Evolutionary conservation across 2,329 filamentous ascomycete species (phyloP), one percentile per base, ranked within the genome.

Genomic region (Stromatinia cepivora): DNA sequence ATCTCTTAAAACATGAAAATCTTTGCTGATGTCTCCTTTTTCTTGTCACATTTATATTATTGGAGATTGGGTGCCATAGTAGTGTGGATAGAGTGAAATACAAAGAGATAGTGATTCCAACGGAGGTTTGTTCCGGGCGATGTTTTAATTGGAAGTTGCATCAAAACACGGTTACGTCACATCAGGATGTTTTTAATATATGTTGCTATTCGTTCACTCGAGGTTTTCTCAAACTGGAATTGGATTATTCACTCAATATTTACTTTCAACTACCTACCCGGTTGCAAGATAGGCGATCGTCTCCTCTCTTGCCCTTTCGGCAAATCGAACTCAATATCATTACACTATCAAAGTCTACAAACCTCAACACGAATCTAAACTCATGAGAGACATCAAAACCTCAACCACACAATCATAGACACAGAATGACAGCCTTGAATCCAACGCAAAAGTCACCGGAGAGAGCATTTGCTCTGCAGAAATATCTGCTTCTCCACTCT

Each of bases 401-500:
- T 5, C 20, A 48, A 8, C 31, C 52, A 42, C 8, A 36, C 11
- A 46, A 31, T 1, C 20, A 42, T 10, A 45, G 42, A 42, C 3
- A 28, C 62, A 56, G 42, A 45, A 73, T 64, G 61, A 7, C 48
- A 28, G 31, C 34, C 4, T 20, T 69, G 28, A 72, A 72, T 50
- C 71, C 75, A 50, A 70, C 67, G 1, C 71, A 73, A 39, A 76
- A 73, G 58, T 72, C 73, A 2, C 71, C 74, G 7, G 76, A 77
- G 58, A 71, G 76, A 68, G 78, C 74, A 25, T 77, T 78, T 52
- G 74, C 76, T 68, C 75, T 79, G 10, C 78, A 79, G 66, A 79
- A 77, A 73, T 79, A 79, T 64, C 74, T 79, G 6, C 72, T 79
- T 15, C 76, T 79, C 4, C 76, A 78, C 71, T 76, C 75, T 4